These are phyloP conservation scores for Pulveroboletus sp. DNA, from an alignment of 768 basidiomycete genomes.

Conservation along the genomic window DNA sequence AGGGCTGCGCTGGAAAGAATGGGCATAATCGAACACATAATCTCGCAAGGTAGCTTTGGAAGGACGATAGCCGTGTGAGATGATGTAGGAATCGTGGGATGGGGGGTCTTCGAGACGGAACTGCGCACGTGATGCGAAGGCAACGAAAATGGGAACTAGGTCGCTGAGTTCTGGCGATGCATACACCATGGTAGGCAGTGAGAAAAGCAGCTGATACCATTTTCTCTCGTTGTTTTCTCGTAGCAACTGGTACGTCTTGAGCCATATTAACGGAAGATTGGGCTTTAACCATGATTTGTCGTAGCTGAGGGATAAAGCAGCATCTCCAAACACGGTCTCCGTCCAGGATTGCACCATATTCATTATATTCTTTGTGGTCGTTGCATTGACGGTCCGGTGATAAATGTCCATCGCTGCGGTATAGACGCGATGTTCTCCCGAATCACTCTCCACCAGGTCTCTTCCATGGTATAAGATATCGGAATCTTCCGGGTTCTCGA, in stretches of 20 bases:
- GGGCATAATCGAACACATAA: not conserved
- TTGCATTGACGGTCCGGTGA: not conserved
- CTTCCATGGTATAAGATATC: constrained; percentile 12
- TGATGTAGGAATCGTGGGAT: constrained; percentile 2
- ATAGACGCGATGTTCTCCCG: constrained; percentile 6
- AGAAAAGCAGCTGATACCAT: not conserved
- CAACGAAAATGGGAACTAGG: constrained; percentile 11
- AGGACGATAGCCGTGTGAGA: constrained; percentile 8
- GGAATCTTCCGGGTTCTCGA: not conserved
- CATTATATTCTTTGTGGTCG: not conserved
- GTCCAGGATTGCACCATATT: constrained; percentile 1
- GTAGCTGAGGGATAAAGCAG: constrained; percentile 13
- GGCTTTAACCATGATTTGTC: constrained; percentile 23
- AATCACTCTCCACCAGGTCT: not conserved
- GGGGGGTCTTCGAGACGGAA: constrained; percentile 12
- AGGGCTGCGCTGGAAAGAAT: constrained; percentile 1
- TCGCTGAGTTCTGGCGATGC: not conserved
- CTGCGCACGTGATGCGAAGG: constrained; percentile 22
- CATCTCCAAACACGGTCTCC: not conserved
- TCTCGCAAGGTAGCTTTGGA: not conserved
- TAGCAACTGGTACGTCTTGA: constrained; percentile 26
- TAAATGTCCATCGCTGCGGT: constrained; percentile 2
- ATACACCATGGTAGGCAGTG: not conserved
- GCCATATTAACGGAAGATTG: constrained; percentile 16
- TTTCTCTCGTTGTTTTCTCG: constrained; percentile 1